Percentiles rank a stretch among this genome's conserved stretches.
These are phyloP conservation scores for Phytophthora cryptogea DNA, from an alignment of 352 stramenopile species.

Conservation along the genomic window DNA sequence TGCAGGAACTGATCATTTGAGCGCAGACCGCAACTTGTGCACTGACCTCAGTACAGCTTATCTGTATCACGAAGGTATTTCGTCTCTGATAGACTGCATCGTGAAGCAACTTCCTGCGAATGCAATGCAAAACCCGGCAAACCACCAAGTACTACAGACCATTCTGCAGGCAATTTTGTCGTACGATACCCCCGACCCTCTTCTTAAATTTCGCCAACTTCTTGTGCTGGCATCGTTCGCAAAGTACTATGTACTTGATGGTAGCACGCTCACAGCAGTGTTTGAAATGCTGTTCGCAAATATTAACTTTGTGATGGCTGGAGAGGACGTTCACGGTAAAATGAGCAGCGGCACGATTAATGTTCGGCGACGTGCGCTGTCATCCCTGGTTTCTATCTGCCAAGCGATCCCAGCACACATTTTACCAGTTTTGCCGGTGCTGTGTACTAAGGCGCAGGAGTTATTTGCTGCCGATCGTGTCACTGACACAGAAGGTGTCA, in stretches of 20 bases:
- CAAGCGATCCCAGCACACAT: constrained; percentile 76
- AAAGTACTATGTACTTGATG: constrained; percentile 77
- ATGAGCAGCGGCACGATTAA: constrained; percentile 80
- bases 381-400: constrained; percentile 80
- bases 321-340: constrained; percentile 61
- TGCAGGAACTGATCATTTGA: constrained; percentile 57
- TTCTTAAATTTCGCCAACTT: constrained; percentile 79
- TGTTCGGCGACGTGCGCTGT: constrained; percentile 64
- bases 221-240: constrained; percentile 70
- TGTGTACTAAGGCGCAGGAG: constrained; percentile 71
- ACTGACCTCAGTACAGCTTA: constrained; percentile 68
- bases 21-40: constrained; percentile 45
- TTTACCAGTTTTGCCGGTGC: constrained; percentile 70
- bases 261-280: constrained; percentile 58
- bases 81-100: constrained; percentile 71
- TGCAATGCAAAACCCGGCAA: constrained; percentile 46
- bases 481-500: constrained; percentile 74
- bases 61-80: constrained; percentile 79
- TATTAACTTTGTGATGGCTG: constrained; percentile 74
- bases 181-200: constrained; percentile 58
- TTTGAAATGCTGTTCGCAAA: constrained; percentile 79
- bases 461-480: constrained; percentile 74
- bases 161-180: constrained; percentile 61
- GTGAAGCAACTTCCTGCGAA: constrained; percentile 68
- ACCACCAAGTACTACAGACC: constrained; percentile 45